These are phyloP conservation scores for Dryadomyces sulphureus DNA, from an alignment of 2,329 filamentous ascomycete genomes.

Conservation along the genomic window DNA sequence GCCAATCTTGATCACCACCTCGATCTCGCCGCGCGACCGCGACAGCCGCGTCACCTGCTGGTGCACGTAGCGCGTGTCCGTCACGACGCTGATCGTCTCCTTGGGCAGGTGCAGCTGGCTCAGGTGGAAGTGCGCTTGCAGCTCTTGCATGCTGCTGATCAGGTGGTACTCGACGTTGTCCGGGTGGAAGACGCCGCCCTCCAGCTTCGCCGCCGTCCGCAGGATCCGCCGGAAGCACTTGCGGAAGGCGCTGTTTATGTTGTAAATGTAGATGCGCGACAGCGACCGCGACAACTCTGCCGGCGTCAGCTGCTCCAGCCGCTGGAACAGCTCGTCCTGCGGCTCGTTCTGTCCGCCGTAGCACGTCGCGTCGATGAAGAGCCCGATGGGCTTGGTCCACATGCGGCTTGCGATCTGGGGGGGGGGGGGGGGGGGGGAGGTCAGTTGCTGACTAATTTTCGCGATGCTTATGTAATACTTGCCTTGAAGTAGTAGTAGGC, in stretches of 20 bases:
- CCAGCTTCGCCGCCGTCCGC: slow-evolving; percentile 45
- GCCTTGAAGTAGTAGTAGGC: slow-evolving; percentile 56
- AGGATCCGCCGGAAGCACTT: slow-evolving; percentile 53
- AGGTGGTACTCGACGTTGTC: slow-evolving; percentile 52
- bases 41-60: slow-evolving; percentile 51
- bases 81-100: slow-evolving; percentile 54
- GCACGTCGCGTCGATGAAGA: slow-evolving; percentile 55
- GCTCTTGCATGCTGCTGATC: slow-evolving; percentile 48
- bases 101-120: slow-evolving; percentile 53
- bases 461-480: slow-evolving; percentile 10
- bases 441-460: too few species aligned
- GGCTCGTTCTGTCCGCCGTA: slow-evolving; percentile 54
- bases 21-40: slow-evolving; percentile 55
- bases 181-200: slow-evolving; percentile 45
- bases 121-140: slow-evolving; percentile 52
- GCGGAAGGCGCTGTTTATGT: slow-evolving; percentile 57
- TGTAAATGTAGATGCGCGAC: slow-evolving; percentile 51
- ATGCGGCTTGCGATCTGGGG: slow-evolving; percentile 53
- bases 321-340: slow-evolving; percentile 49
- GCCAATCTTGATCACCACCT: slow-evolving; percentile 53
- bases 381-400: slow-evolving; percentile 54
- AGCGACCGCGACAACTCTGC: slow-evolving; percentile 45
- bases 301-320: slow-evolving; percentile 46
- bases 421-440: too few species aligned
- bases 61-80: slow-evolving; percentile 50